Conservation (phyloP, 2,329 filamentous ascomycete genomes). For the Botryotinia narcissicola region DNA sequence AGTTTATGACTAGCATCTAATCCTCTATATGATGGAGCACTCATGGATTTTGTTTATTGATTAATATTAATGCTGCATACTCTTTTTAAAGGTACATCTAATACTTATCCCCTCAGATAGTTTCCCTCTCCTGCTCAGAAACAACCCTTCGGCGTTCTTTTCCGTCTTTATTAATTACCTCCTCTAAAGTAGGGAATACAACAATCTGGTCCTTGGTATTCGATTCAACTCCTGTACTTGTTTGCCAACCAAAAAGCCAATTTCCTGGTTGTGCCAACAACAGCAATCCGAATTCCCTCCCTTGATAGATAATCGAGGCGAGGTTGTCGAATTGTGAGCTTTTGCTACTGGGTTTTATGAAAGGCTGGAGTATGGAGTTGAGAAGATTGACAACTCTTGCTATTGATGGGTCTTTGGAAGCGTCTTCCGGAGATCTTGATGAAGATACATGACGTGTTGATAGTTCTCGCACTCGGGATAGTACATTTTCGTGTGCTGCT, state of each 20-base stretch:
- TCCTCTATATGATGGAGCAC: not conserved
- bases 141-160: constrained; percentile 5
- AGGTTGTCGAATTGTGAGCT: constrained; percentile 16
- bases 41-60: not conserved
- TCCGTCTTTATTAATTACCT: not conserved
- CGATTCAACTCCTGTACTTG: not conserved
- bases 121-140: constrained; percentile 2
- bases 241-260: constrained; percentile 13
- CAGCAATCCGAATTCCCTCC: constrained; percentile 8
- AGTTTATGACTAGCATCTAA: not conserved
- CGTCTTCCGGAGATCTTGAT: not conserved
- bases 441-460: not conserved
- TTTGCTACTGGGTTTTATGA: not conserved
- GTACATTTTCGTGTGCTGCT: not conserved
- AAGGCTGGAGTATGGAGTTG: not conserved
- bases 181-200: constrained; percentile 13
- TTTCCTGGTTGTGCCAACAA: constrained; percentile 16
- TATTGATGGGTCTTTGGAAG: not conserved
- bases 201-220: not conserved
- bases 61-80: not conserved
- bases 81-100: not conserved
- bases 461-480: constrained; percentile 11
- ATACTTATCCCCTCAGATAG: not conserved
- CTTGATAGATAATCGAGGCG: constrained; percentile 15
- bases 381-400: not conserved